These are phyloP conservation scores for Scenedesmus sp. DNA, from an alignment of 163 green algal genomes.

Conservation along the genomic window DNA sequence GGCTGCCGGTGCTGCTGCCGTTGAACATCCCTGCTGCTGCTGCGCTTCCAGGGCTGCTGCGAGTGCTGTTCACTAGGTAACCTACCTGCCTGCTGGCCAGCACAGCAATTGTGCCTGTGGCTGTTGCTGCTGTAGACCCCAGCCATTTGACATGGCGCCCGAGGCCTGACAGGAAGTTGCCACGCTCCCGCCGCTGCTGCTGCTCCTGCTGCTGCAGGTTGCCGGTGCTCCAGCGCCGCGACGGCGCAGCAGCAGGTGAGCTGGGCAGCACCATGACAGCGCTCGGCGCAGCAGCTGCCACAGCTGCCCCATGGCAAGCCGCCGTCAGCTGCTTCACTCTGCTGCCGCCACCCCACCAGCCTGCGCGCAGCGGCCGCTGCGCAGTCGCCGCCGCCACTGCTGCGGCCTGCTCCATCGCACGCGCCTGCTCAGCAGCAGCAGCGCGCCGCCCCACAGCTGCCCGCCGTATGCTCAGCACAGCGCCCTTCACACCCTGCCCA, in stretches of 20 bases:
- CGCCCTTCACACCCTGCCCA: constrained; percentile 10
- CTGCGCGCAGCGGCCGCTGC: neutral
- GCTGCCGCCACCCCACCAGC: neutral
- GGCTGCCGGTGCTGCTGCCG: neutral
- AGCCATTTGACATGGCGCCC: constrained; percentile 46
- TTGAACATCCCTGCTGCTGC: neutral
- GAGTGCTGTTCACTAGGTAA: neutral
- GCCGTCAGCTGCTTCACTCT: neutral
- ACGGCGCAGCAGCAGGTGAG: neutral
- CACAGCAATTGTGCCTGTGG: constrained; percentile 11
- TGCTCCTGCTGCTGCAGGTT: constrained; percentile 6
- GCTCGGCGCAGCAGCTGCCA: neutral
- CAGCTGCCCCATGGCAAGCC: neutral
- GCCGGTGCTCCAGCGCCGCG: neutral
- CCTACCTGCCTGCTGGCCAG: constrained; percentile 31
- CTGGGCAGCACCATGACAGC: constrained; percentile 15
- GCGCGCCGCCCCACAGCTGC: neutral
- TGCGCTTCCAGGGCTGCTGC: neutral
- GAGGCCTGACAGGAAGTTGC: neutral
- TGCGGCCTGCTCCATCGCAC: constrained; percentile 1
- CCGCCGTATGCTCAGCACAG: constrained; percentile 10
- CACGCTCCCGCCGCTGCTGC: constrained; percentile 19
- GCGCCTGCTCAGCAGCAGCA: neutral
- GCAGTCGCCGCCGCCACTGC: constrained; percentile 21
- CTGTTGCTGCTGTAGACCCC: constrained; percentile 9